Base-by-base conservation (phyloP, 805 yeast genomes). In the Saturnispora halmiae region DNA sequence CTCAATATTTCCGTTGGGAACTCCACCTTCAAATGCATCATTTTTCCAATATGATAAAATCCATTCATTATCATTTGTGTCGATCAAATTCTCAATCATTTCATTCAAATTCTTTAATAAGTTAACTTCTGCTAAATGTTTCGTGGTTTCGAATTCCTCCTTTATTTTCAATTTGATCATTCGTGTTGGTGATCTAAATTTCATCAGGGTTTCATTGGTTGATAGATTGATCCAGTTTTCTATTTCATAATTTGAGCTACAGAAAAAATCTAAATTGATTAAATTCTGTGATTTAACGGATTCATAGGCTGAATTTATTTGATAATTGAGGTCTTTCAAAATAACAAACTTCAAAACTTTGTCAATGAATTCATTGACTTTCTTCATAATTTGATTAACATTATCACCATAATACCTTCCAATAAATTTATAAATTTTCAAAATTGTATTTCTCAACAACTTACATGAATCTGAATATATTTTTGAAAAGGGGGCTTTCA, bases 241-340 rank as follows among this genome's bases (percentile, higher is more conserved):
- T 36, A 90, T 68, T 56, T 82, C 87, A 39, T 67, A 66, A 8
- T 88, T 73, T 42, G 94, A 85, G 50, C 70, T 76, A 31, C 83
- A 70, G 58, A 88, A 90, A 57, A 83, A 85, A 55, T 90, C 96
- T 52, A 90, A 65, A 57, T 92, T 87, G 43, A 92, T 81, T 49
- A 84, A 69, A 49, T 85, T 84, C 64, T 92, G 97, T 0, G 95
- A 81, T 21, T 86, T 73, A 49, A 86, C 88, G 59, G 90, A 97
- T 54, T 94, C 83, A 46, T 87, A 82, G 10, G 80, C 74, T 2
- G 87, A 71, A 49, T 75, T 72, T 36, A 82, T 70, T 45, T 77
- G 76, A 11, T 70, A 68, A 42, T 73, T 69, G 36, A 83, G 73
- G 45, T 79, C 75, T 31, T 67, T 67, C 50, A 85, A 72, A 1